Base-by-base conservation (phyloP, 2,329 filamentous ascomycete species). In the Colletotrichum liaoningense region DNA sequence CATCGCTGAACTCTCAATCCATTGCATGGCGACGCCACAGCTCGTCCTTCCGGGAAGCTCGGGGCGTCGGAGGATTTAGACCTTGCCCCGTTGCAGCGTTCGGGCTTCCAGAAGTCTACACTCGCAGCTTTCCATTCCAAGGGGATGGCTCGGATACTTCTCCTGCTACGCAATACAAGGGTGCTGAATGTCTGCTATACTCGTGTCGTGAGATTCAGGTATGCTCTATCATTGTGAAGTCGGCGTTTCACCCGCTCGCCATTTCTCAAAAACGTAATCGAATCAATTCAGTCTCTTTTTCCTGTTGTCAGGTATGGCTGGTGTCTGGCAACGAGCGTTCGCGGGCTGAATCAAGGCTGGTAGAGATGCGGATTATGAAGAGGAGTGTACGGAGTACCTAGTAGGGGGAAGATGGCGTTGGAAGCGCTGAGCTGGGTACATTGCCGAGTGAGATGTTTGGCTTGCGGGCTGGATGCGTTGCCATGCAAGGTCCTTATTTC, bases 41-140 rank as follows among this genome's bases (percentile, higher is more conserved):
- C 66, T 56, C 42, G 33, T 62, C 38, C 57, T 42, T 42, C 49
- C 66, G 66, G 66, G 30, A 68, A 55, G 19, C 11, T 57, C 59
- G 67, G 67, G 55, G 60, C 9, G 26, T 8, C 38, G 38, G 24
- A 35, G 38, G 16, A 24, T 63, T 55, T 16, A 22, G 19, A 30
- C 42, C 24, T 54, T 30, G 54, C 12, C 28, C 35, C 22, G 28
- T 28, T 56, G 56, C 35, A 7, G 35, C 46, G 9, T 30, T 14
- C 12, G 14, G 35, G 35, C 24, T 58, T 26, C 26, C 35, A 30
- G 52, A 52, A 30, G 24, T 24, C 54, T 49, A 28, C 42, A 16
- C 26, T 24, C 22, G 33, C 12, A 30, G 33, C 24, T 33, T 33
- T 33, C 33, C 54, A 58, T 30, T n/a, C 30, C 14, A 67, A 38